Evolutionary conservation across 129 eudicot species (phyloP).

Genomic region (Centella asiatica): DNA sequence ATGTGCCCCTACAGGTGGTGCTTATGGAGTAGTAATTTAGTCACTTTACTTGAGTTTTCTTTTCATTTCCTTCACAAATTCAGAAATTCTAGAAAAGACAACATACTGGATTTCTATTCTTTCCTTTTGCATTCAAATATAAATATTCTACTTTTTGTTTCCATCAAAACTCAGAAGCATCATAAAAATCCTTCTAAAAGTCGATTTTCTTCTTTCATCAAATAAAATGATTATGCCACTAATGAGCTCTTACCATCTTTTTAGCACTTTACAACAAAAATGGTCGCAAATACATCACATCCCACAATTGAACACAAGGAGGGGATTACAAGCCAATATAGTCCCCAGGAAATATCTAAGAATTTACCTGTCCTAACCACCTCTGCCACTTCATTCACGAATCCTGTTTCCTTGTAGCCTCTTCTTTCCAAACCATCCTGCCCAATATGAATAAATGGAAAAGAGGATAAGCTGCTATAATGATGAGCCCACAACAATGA

Average conservation of each 20-base stretch:
- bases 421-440: slow-evolving; percentile 98
- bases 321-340: not conserved
- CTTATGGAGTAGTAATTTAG: too few relatives aligned
- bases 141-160: too few relatives aligned
- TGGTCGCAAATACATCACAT: not conserved
- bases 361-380: slow-evolving; percentile 81
- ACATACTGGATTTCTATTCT: not conserved
- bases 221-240: not conserved
- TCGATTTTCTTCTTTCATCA: not conserved
- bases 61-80: too few relatives aligned
- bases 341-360: not conserved
- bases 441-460: not conserved
- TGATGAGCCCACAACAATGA: not conserved
- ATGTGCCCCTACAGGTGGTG: too few relatives aligned
- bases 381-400: slow-evolving; percentile 82
- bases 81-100: too few relatives aligned
- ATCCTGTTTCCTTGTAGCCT: slow-evolving; percentile 92
- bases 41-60: too few relatives aligned
- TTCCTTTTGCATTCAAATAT: too few relatives aligned
- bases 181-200: not conserved
- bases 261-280: not conserved
- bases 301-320: not conserved
- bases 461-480: not conserved
- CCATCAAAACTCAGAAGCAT: not conserved
- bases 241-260: not conserved